Percentiles rank a stretch among this genome's conserved stretches.
phyloP scores from a whole-genome alignment of 1,139 yeast genomes.

The Saccharomyces uvarum region DNA sequence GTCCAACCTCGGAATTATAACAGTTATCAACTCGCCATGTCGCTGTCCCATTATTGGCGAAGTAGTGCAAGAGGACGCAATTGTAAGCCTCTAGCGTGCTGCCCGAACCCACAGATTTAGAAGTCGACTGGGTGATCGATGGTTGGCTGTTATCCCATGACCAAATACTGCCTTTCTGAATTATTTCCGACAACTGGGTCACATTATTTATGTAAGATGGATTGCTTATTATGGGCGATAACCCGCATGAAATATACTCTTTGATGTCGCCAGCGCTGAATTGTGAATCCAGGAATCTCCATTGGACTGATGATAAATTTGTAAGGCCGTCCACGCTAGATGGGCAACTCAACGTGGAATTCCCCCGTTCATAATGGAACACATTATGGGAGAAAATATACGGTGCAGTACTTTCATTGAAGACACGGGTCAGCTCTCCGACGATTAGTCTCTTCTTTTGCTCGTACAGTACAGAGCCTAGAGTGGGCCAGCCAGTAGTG shows the following conservation, averaged over 20 bases:
- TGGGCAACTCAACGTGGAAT: conserved; percentile 22
- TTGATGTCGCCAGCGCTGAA: conserved; percentile 35
- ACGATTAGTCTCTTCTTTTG: conserved; percentile 38
- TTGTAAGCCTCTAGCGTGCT: conserved; percentile 39
- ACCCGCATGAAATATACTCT: conserved; percentile 46
- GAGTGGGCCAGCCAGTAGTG: conserved; percentile 37
- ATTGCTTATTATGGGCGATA: conserved; percentile 48
- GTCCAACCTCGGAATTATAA: conserved; percentile 42
- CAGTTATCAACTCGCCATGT: conserved; percentile 65
- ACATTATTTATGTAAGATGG: conserved; percentile 17
- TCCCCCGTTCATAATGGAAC: conserved; percentile 14
- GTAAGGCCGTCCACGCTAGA: conserved; percentile 14
- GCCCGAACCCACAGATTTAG: conserved; percentile 13
- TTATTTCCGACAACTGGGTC: conserved; percentile 26
- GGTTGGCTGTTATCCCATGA: conserved; percentile 64
- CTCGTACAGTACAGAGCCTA: conserved; percentile 39
- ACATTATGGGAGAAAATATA: conserved; percentile 15
- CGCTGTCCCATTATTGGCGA: conserved; percentile 28
- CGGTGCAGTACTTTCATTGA: conserved; percentile 10
- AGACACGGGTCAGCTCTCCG: conserved; percentile 9
- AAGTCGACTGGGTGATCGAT: conserved; percentile 13
- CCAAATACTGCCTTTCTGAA: conserved; percentile 47
- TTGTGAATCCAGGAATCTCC: conserved; percentile 34
- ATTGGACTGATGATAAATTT: conserved; percentile 20
- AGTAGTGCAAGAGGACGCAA: conserved; percentile 46